Conservation (phyloP, 495 filamentous ascomycete species). For the Elaphomyces granulatus region DNA sequence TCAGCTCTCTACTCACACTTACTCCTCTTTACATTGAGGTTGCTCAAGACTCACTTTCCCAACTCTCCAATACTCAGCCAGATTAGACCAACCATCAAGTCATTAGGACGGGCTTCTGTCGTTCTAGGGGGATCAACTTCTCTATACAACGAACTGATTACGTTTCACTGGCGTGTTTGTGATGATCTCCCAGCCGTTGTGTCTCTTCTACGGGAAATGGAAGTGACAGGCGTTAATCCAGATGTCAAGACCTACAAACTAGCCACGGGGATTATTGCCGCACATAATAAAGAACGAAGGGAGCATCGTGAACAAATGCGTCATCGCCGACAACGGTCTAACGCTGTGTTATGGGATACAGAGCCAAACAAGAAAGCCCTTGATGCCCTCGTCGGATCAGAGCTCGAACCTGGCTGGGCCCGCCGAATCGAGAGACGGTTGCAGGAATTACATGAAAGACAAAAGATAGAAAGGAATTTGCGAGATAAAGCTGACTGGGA, state of each 20-base stretch:
- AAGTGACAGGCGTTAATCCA: constrained; percentile 47
- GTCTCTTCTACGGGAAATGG: constrained; percentile 63
- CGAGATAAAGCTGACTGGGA: neutral
- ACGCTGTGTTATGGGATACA: constrained; percentile 27
- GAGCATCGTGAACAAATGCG: neutral
- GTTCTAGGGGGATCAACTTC: constrained; percentile 56
- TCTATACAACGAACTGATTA: constrained; percentile 61
- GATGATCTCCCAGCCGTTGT: constrained; percentile 46
- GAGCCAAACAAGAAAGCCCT: constrained; percentile 22
- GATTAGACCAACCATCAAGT: constrained; percentile 55
- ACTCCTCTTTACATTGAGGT: constrained; percentile 46
- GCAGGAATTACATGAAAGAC: neutral
- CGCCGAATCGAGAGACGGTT: constrained; percentile 10
- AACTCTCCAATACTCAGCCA: constrained; percentile 45
- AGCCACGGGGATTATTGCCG: constrained; percentile 22
- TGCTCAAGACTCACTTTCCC: constrained; percentile 47
- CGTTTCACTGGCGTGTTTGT: constrained; percentile 47
- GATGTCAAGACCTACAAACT: constrained; percentile 41
- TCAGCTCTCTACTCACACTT: constrained; percentile 52
- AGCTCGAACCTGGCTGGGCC: constrained; percentile 16
- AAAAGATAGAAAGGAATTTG: neutral
- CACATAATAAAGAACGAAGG: constrained; percentile 14
- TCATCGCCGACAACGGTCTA: neutral
- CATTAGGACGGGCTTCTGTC: constrained; percentile 52
- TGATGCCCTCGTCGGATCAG: constrained; percentile 14